Evolutionary conservation across 257 asterid genomes (phyloP), one percentile per base, ranked within the genome.

Genomic region (Leptodermis oblonga): DNA sequence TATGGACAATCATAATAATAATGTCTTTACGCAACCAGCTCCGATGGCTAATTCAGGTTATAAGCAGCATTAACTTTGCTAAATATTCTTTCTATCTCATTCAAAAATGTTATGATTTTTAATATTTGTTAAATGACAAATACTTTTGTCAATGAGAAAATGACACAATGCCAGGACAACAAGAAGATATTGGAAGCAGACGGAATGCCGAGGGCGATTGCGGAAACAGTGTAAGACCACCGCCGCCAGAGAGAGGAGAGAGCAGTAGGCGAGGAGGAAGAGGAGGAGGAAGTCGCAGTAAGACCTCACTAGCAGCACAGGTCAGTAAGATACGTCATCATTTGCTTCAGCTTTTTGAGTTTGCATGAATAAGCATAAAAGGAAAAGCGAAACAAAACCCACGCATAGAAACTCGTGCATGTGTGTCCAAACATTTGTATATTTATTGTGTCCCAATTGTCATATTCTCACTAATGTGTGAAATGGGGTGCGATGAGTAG

Each of bases 261-360:
- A 73, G 73, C 25, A 63, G 61, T n/a, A 74, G 67, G 33, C 68
- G 7, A 52, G 78, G 56, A 66, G 58, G 4, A 15, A 46, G 65
- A 37, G 71, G 9, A 52, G 76, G 60, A 67, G n/a, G n/a, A n/a
- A n/a, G n/a, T n/a, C 56, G 3, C 13, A 45, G 67, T 45, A 81
- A 73, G 76, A 82, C 76, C 67, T 25, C 74, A 59, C 61, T 86
- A 53, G 83, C 95, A 1, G 66, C 70, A 14, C 95, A 87, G 89
- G 96, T 87, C 46, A 23, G 73, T 66, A 43, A 3, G 39, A 39
- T 9, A 46, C 22, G 55, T 0, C 31, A 10, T 4, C 4, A 39
- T 4, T 39, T 39, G 4, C 4, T 39, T 39, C 9, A 39, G n/a
- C 9, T 39, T 39, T 39, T 39, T 39, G 10, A 39, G 43, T 39